Evolutionary conservation across 257 asterid species (phyloP).

Genomic region (Asclepias syriaca): DNA sequence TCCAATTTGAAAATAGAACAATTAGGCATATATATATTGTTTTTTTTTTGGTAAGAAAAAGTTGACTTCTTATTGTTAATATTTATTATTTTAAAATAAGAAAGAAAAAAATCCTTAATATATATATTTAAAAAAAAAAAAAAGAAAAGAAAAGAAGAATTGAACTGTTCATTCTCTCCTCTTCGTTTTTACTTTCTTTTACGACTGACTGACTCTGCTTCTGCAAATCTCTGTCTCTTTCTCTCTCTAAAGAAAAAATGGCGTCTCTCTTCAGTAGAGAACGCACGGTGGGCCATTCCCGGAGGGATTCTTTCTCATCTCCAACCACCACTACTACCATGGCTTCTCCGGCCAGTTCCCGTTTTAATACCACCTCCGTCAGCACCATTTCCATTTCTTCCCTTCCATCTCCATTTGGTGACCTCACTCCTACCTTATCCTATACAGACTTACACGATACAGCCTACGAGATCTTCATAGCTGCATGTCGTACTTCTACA

Average conservation of each 20-base stretch:
- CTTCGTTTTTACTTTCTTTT: not conserved
- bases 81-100: too few relatives aligned
- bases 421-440: conserved; percentile 4
- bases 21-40: too few relatives aligned
- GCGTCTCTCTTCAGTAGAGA: conserved; percentile 16
- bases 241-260: conserved; percentile 1
- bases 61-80: too few relatives aligned
- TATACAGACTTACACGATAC: conserved; percentile 11
- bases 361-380: not conserved
- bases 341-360: conserved; percentile 2
- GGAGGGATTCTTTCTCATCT: conserved; percentile 13
- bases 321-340: not conserved
- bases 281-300: conserved; percentile 10
- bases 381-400: conserved; percentile 1
- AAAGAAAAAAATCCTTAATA: too few relatives aligned
- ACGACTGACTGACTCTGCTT: not conserved
- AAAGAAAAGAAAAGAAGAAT: not conserved
- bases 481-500: conserved; percentile 9
- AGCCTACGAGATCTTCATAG: conserved; percentile 16
- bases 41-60: too few relatives aligned
- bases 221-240: not conserved
- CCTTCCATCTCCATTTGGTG: conserved; percentile 10
- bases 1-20: too few relatives aligned
- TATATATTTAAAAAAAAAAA: too few relatives aligned
- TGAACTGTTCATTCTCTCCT: not conserved